These are phyloP conservation scores for Coffea eugenioides DNA, from an alignment of 257 asterid genomes.

Conservation along the genomic window DNA sequence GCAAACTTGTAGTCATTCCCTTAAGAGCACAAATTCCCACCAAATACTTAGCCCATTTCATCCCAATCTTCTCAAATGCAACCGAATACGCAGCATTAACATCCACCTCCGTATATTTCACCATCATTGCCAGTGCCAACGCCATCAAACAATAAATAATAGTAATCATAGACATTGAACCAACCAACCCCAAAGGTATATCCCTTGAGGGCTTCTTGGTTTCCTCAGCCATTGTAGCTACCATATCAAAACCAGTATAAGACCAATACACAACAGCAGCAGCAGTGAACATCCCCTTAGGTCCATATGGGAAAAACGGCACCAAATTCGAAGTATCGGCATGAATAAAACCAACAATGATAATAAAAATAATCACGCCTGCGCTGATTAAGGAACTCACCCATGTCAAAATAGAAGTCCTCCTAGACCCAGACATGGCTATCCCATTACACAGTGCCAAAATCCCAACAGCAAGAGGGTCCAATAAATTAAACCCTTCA, in stretches of 20 bases:
- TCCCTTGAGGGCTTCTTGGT: slow-evolving; percentile 82
- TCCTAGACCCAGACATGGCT: slow-evolving; percentile 74
- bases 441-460: slow-evolving; percentile 55
- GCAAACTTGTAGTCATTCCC: slow-evolving; percentile 96
- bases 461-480: slow-evolving; percentile 73
- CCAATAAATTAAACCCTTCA: slow-evolving; percentile 74
- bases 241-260: slow-evolving; percentile 91
- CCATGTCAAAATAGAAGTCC: slow-evolving; percentile 63
- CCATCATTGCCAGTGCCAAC: slow-evolving; percentile 64
- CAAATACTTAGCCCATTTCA: slow-evolving; percentile 86
- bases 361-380: slow-evolving; percentile 61
- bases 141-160: slow-evolving; percentile 85
- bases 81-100: slow-evolving; percentile 79
- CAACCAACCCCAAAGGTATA: slow-evolving; percentile 78
- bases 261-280: slow-evolving; percentile 96
- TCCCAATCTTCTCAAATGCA: slow-evolving; percentile 66
- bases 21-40: slow-evolving; percentile 78
- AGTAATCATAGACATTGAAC: slow-evolving; percentile 84
- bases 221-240: slow-evolving; percentile 97
- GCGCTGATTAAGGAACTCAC: slow-evolving; percentile 59
- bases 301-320: slow-evolving; percentile 78
- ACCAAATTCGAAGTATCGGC: slow-evolving; percentile 54
- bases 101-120: slow-evolving; percentile 70
- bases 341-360: slow-evolving; percentile 68
- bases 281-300: slow-evolving; percentile 70